Conservation (phyloP, 352 stramenopile species). For the Phytophthora meadii region DNA sequence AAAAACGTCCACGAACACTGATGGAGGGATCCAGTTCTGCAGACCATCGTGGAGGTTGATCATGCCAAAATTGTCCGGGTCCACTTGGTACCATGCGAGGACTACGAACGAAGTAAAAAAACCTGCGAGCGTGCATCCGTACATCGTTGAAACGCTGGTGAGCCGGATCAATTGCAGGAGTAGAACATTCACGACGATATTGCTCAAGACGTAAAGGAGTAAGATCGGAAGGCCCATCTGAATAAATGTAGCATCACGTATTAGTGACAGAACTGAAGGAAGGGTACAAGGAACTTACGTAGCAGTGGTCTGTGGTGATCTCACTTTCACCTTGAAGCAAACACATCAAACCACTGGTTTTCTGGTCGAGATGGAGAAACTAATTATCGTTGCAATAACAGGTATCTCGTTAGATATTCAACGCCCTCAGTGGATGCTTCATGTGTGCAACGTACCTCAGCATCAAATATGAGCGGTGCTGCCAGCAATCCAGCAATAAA, state of each 20-base stretch:
- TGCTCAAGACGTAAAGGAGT: conserved; percentile 75
- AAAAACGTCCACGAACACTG: conserved; percentile 74
- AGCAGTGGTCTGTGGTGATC: conserved; percentile 71
- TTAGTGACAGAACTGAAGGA: background rate
- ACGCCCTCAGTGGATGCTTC: background rate
- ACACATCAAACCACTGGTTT: conserved; percentile 81
- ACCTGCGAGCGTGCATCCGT: conserved; percentile 71
- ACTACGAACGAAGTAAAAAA: conserved; percentile 79
- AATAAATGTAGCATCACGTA: conserved; percentile 6
- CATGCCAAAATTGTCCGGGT: conserved; percentile 68
- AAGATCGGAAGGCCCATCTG: conserved; percentile 79
- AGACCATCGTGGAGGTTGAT: conserved; percentile 64
- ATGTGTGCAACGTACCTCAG: conserved; percentile 43
- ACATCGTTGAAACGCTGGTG: conserved; percentile 83
- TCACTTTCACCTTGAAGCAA: conserved; percentile 81
- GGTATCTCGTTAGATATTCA: background rate
- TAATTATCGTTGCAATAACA: conserved; percentile 5
- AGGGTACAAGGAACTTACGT: conserved; percentile 45
- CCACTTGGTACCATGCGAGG: conserved; percentile 81
- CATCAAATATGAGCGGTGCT: conserved; percentile 84
- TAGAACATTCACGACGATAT: conserved; percentile 82
- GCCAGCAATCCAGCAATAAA: conserved; percentile 85
- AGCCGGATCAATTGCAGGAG: conserved; percentile 77
- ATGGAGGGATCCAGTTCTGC: conserved; percentile 76
- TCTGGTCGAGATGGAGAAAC: conserved; percentile 79